Evolutionary conservation across 805 yeast species (phyloP).

Genomic region (Teunomyces aglyptinius): DNA sequence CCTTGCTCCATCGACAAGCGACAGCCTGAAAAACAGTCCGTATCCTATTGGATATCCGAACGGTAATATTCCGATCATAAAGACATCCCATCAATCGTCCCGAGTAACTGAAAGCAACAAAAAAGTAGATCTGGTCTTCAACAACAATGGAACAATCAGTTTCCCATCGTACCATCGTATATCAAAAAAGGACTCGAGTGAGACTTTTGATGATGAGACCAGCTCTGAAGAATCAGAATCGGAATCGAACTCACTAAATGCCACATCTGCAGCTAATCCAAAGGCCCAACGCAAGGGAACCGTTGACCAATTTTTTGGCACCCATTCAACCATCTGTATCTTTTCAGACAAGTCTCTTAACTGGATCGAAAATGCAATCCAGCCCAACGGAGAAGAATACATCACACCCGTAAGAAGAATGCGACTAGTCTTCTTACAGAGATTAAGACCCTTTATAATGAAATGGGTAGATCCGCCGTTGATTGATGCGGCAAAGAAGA

Average conservation of each 20-base stretch:
- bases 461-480: constrained; percentile 34
- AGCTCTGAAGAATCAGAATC: neutral
- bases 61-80: neutral
- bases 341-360: constrained; percentile 33
- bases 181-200: neutral
- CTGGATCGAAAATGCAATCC: constrained; percentile 29
- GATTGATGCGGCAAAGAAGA: constrained; percentile 17
- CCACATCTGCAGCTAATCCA: neutral
- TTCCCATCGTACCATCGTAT: neutral
- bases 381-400: constrained; percentile 17
- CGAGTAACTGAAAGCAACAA: neutral
- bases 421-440: constrained; percentile 23
- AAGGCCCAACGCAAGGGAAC: neutral
- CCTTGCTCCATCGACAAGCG: neutral
- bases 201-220: neutral
- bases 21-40: neutral
- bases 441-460: constrained; percentile 15
- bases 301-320: constrained; percentile 27
- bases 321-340: constrained; percentile 36
- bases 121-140: neutral
- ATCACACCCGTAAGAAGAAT: constrained; percentile 26
- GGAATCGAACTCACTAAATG: neutral
- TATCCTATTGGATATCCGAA: neutral
- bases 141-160: neutral
- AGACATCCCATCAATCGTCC: neutral